phyloP scores from a whole-genome alignment of 129 eudicot species.

The Ambrosia artemisiifolia region DNA sequence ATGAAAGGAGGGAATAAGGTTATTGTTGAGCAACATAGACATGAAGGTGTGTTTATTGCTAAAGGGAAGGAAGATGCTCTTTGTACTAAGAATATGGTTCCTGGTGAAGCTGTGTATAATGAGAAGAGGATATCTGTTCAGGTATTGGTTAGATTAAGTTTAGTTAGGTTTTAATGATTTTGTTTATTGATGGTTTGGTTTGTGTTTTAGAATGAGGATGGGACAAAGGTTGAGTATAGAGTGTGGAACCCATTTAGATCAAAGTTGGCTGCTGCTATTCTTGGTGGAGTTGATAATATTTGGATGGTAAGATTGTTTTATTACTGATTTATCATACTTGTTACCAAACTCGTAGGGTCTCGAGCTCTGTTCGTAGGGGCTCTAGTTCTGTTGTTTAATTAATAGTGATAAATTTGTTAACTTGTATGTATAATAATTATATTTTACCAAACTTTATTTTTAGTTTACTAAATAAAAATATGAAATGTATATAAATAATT shows the following conservation, averaged over 20 bases:
- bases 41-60: slow-evolving; percentile 82
- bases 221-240: slow-evolving; percentile 83
- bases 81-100: slow-evolving; percentile 82
- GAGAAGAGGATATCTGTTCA: slow-evolving; percentile 86
- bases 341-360: background rate
- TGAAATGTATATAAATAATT: too few relatives aligned
- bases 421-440: too few relatives aligned
- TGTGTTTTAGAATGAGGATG: slow-evolving; percentile 68
- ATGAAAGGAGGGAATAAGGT: slow-evolving; percentile 88
- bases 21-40: slow-evolving; percentile 86
- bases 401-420: too few relatives aligned
- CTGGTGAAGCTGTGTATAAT: slow-evolving; percentile 90
- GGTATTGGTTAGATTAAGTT: slow-evolving; percentile 27
- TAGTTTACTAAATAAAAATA: too few relatives aligned
- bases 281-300: slow-evolving; percentile 92
- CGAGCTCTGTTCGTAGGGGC: too few relatives aligned
- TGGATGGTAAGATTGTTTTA: slow-evolving; percentile 62
- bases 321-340: background rate
- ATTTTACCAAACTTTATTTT: too few relatives aligned
- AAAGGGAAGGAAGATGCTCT: slow-evolving; percentile 91
- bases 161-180: background rate
- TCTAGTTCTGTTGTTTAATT: too few relatives aligned
- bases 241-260: slow-evolving; percentile 97
- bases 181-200: background rate
- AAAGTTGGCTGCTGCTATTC: slow-evolving; percentile 82